These are phyloP conservation scores for Colletotrichum tanaceti DNA, from an alignment of 2,329 filamentous ascomycete genomes.

Conservation along the genomic window DNA sequence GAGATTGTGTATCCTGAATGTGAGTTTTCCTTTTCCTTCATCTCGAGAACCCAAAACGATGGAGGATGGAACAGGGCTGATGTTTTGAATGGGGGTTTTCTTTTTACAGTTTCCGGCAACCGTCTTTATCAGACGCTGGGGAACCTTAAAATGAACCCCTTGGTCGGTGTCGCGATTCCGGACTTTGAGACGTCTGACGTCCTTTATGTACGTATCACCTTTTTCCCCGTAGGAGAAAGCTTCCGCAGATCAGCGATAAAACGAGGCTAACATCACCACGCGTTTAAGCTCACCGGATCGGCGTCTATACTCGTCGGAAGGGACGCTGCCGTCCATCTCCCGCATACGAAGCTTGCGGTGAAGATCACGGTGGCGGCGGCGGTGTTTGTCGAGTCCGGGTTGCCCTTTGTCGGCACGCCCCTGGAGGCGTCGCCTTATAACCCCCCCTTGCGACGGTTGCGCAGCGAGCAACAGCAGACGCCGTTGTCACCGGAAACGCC, in stretches of 20 bases:
- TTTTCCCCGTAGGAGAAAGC: background rate
- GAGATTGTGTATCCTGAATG: conserved; percentile 82
- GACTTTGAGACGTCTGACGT: conserved; percentile 79
- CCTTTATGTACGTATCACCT: conserved; percentile 63
- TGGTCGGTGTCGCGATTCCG: conserved; percentile 77
- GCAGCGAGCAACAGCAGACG: conserved; percentile 59
- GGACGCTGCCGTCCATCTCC: conserved; percentile 71
- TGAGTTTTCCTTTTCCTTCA: conserved; percentile 43
- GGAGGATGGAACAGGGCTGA: background rate
- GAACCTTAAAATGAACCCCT: conserved; percentile 75
- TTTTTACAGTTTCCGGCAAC: conserved; percentile 74
- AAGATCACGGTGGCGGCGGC: conserved; percentile 72
- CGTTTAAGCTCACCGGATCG: conserved; percentile 67
- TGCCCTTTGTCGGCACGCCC: conserved; percentile 73
- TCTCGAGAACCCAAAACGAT: background rate
- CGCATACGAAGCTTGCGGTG: conserved; percentile 78
- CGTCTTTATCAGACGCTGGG: conserved; percentile 85
- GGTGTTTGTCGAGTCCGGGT: conserved; percentile 70
- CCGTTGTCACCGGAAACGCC: background rate
- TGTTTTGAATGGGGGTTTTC: background rate
- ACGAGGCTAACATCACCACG: background rate
- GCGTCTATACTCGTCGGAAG: conserved; percentile 74
- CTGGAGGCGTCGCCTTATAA: conserved; percentile 81
- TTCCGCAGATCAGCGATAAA: background rate
- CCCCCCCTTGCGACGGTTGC: conserved; percentile 74